Conservation (phyloP, 2,329 filamentous ascomycete species). For the Penicillium sclerotigenum region DNA sequence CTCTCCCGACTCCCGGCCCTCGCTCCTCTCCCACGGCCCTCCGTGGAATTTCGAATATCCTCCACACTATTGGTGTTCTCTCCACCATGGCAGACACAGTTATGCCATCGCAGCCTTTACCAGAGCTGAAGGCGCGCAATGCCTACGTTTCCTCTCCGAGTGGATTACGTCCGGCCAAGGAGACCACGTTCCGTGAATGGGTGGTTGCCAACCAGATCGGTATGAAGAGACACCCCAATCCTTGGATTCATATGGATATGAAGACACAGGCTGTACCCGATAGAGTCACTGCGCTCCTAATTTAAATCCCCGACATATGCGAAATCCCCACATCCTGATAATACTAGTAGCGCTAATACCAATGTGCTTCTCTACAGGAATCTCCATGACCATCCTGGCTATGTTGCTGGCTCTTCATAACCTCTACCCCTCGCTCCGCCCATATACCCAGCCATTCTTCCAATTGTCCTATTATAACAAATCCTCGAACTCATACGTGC, state of each 20-base stretch:
- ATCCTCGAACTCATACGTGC: conserved; percentile 64
- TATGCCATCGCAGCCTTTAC: conserved; percentile 25
- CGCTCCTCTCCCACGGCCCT: neutral
- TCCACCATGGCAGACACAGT: conserved; percentile 35
- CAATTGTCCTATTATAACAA: conserved; percentile 78
- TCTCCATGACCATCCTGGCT: conserved; percentile 80
- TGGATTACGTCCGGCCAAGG: conserved; percentile 32
- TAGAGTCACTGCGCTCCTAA: neutral
- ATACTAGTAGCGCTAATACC: conserved; percentile 16
- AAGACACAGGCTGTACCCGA: neutral
- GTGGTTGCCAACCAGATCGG: conserved; percentile 77
- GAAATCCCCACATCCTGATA: conserved; percentile 7
- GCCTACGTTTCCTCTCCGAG: conserved; percentile 36
- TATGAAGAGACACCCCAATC: conserved; percentile 45
- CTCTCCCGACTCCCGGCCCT: neutral
- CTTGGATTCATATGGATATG: neutral
- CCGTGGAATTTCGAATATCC: neutral
- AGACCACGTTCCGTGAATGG: conserved; percentile 53
- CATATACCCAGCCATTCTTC: conserved; percentile 83
- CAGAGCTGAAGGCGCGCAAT: conserved; percentile 37
- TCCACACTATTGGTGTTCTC: neutral
- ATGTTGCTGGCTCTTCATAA: conserved; percentile 78
- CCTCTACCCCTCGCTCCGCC: conserved; percentile 74
- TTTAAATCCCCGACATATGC: neutral
- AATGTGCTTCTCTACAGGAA: conserved; percentile 51